Percentiles rank a stretch among this genome's conserved stretches.
Conservation (phyloP, 2,329 filamentous ascomycete genomes). For the Domatiomyces globalis region DNA sequence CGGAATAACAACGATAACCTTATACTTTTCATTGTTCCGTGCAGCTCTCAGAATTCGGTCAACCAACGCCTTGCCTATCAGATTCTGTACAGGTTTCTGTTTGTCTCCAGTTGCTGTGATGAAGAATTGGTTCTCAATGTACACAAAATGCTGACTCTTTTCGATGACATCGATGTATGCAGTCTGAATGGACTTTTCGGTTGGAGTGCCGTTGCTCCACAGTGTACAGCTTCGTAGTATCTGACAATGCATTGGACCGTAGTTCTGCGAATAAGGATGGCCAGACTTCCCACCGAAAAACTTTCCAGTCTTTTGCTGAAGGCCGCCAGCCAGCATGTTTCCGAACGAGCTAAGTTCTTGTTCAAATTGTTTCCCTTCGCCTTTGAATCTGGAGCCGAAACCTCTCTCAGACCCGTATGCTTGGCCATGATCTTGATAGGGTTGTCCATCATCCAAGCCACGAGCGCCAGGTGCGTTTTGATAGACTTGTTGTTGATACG, state of each 20-base stretch:
- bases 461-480: conserved; percentile 31
- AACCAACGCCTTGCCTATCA: conserved; percentile 65
- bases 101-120: conserved; percentile 63
- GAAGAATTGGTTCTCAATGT: conserved; percentile 81
- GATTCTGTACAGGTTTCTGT: conserved; percentile 60
- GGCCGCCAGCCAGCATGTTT: conserved; percentile 26
- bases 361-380: conserved; percentile 19
- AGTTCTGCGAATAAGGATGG: conserved; percentile 8
- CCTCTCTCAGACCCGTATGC: conserved; percentile 27
- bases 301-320: conserved; percentile 27
- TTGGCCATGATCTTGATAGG: conserved; percentile 1
- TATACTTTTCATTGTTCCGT: conserved; percentile 51
- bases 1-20: conserved; percentile 64
- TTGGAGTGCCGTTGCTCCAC: conserved; percentile 46
- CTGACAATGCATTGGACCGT: conserved; percentile 21
- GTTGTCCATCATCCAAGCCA: conserved; percentile 8
- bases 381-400: conserved; percentile 19
- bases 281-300: conserved; percentile 13
- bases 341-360: conserved; percentile 27
- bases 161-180: conserved; percentile 63
- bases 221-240: conserved; percentile 34
- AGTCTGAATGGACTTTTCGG: conserved; percentile 71
- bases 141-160: conserved; percentile 57
- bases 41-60: conserved; percentile 61
- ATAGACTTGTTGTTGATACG: conserved; percentile 13